Percentiles rank a stretch among this genome's conserved stretches.
Conservation (phyloP, 306 rosid genomes). For the Leucaena leucocephala region DNA sequence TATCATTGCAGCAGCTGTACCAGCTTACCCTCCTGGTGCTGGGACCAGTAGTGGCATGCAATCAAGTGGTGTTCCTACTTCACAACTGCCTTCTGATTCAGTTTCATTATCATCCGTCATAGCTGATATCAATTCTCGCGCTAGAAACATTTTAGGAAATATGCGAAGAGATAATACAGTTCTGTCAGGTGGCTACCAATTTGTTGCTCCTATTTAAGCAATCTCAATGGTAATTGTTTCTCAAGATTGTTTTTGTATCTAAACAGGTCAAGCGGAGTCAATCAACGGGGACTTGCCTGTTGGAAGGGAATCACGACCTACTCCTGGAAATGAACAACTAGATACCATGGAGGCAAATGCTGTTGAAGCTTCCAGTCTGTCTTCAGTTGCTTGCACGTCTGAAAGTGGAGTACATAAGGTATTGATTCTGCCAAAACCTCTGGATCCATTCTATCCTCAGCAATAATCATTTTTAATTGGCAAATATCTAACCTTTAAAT, state of each 20-base stretch:
- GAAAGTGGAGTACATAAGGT: slow-evolving; percentile 56
- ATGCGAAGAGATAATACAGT: slow-evolving; percentile 53
- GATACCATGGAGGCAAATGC: slow-evolving; percentile 41
- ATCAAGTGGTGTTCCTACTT: slow-evolving; percentile 59
- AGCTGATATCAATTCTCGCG: slow-evolving; percentile 59
- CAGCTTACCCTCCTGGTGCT: slow-evolving; percentile 55
- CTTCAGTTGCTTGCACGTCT: slow-evolving; percentile 44
- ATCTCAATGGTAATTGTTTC: slow-evolving; percentile 22
- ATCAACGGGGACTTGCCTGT: slow-evolving; percentile 50
- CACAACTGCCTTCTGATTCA: slow-evolving; percentile 62
- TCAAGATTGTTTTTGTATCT: slow-evolving; percentile 35
- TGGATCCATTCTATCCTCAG: slow-evolving; percentile 4
- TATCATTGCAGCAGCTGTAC: slow-evolving; percentile 51
- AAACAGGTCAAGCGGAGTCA: slow-evolving; percentile 59
- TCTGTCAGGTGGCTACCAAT: slow-evolving; percentile 57
- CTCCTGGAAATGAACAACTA: slow-evolving; percentile 51
- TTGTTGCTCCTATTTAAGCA: neutral
- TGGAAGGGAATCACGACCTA: slow-evolving; percentile 48
- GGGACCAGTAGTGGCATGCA: slow-evolving; percentile 46
- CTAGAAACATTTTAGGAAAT: slow-evolving; percentile 58
- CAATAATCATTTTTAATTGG: slow-evolving; percentile 26
- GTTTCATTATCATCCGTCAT: slow-evolving; percentile 60
- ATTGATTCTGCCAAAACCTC: slow-evolving; percentile 33
- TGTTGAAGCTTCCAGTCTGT: slow-evolving; percentile 43
- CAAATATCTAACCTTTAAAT: slow-evolving; percentile 29